Conservation (phyloP, 1,284 basidiomycete genomes). For the Ustilago nuda region DNA sequence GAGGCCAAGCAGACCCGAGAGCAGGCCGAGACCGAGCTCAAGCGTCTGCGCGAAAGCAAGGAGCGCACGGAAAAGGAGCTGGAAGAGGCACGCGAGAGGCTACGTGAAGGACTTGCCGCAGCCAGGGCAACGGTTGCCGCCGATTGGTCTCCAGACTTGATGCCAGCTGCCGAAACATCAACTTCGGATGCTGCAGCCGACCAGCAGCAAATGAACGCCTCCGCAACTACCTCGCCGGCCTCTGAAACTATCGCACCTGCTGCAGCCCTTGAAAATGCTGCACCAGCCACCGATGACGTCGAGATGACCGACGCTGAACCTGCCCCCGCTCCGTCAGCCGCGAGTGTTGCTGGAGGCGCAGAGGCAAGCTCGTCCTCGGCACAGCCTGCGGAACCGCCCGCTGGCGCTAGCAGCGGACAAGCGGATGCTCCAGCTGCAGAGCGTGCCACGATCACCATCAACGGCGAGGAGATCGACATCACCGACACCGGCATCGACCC, state of each 20-base stretch:
- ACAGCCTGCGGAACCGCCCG: conserved; percentile 10
- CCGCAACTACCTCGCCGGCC: not conserved
- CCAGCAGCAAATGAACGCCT: not conserved
- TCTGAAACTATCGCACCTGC: not conserved
- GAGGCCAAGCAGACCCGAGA: conserved; percentile 69
- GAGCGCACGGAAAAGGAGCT: conserved; percentile 58
- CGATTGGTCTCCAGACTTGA: conserved; percentile 43
- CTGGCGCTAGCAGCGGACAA: conserved; percentile 5
- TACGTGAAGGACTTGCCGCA: conserved; percentile 63
- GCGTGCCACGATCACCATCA: conserved; percentile 73
- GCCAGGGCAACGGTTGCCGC: conserved; percentile 61
- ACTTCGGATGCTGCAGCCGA: conserved; percentile 44
- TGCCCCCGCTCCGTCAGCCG: conserved; percentile 4
- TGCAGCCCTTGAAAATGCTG: conserved; percentile 17
- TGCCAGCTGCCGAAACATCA: conserved; percentile 66
- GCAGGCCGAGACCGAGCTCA: conserved; percentile 50
- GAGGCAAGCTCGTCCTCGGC: conserved; percentile 15
- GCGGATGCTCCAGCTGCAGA: conserved; percentile 16
- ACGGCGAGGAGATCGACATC: conserved; percentile 95
- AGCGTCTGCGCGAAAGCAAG: conserved; percentile 41
- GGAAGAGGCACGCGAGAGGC: conserved; percentile 53
- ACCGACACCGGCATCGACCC: conserved; percentile 99
- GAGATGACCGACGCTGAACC: conserved; percentile 58
- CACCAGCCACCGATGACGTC: conserved; percentile 46
- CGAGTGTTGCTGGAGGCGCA: not conserved